Conservation (phyloP, 768 basidiomycete species). For the Wakefieldia striispora region DNA sequence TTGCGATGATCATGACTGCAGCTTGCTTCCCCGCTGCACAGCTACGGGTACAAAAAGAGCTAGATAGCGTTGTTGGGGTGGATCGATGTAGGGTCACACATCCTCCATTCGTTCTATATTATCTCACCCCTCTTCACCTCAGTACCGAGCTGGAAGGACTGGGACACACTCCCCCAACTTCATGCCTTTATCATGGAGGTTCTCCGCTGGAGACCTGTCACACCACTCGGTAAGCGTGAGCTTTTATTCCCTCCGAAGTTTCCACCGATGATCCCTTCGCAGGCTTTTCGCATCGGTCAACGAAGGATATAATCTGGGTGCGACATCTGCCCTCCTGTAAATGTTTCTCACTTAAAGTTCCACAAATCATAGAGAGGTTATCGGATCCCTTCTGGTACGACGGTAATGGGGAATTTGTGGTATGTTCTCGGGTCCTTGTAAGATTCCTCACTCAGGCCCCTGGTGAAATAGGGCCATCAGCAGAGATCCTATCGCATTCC, state of each 20-base stretch:
- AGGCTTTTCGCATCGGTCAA: conserved; percentile 59
- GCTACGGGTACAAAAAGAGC: conserved; percentile 46
- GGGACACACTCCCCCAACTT: conserved; percentile 33
- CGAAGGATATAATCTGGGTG: conserved; percentile 63
- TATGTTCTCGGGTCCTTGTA: not conserved
- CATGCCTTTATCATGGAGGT: conserved; percentile 38
- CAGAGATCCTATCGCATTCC: conserved; percentile 53
- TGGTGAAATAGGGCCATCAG: conserved; percentile 42
- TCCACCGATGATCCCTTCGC: not conserved
- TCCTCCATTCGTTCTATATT: not conserved
- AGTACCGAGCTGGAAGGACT: conserved; percentile 40
- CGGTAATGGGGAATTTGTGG: conserved; percentile 21
- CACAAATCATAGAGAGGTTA: conserved; percentile 12
- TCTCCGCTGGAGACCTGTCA: conserved; percentile 38
- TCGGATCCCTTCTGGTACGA: conserved; percentile 24
- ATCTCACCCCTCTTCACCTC: not conserved
- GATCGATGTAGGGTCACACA: conserved; percentile 23
- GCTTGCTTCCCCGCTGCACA: conserved; percentile 54
- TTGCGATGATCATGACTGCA: conserved; percentile 50
- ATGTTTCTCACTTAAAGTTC: conserved; percentile 24
- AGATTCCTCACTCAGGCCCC: not conserved
- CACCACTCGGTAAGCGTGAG: conserved; percentile 21
- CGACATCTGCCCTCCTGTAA: conserved; percentile 5
- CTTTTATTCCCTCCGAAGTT: too few species aligned
- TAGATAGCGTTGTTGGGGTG: conserved; percentile 49